A percentile compares a stretch with the other conserved stretches of the same genome.
phyloP scores from a whole-genome alignment of 1,139 yeast species.

The Hansenula anomala region DNA sequence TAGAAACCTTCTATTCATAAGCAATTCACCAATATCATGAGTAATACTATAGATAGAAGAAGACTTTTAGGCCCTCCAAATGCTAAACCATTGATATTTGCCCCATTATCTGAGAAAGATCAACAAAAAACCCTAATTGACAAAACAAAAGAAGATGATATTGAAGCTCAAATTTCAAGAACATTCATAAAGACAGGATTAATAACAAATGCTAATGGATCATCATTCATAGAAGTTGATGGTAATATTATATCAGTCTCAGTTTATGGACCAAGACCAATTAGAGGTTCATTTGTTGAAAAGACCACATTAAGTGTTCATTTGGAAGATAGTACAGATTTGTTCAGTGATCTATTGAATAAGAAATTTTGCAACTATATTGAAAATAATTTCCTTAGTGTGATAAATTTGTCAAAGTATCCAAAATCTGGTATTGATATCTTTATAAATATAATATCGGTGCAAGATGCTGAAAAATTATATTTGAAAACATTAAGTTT shows the following conservation, averaged over 20 bases:
- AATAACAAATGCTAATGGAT: constrained; percentile 76
- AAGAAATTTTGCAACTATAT: constrained; percentile 30
- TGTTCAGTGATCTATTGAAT: constrained; percentile 24
- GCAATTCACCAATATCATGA: not conserved
- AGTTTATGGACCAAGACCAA: constrained; percentile 88
- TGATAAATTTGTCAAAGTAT: constrained; percentile 62
- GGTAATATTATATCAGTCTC: constrained; percentile 58
- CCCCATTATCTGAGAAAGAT: constrained; percentile 16
- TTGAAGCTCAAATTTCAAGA: constrained; percentile 18
- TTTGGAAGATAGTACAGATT: constrained; percentile 38
- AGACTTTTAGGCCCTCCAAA: constrained; percentile 63
- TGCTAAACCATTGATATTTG: constrained; percentile 47
- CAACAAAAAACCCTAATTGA: constrained; percentile 1
- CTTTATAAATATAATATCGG: constrained; percentile 61
- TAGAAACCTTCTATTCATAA: no score
- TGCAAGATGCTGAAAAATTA: constrained; percentile 29
- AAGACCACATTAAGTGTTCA: constrained; percentile 68
- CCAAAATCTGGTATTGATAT: constrained; percentile 89
- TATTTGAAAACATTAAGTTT: constrained; percentile 18
- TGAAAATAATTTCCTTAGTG: constrained; percentile 28
- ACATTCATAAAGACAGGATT: constrained; percentile 54
- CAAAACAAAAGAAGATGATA: constrained; percentile 7
- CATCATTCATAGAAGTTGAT: constrained; percentile 65
- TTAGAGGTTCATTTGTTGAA: constrained; percentile 68
- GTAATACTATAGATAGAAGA: constrained; percentile 56